Evolutionary conservation across 148 eudicot species (phyloP).

Genomic region (Chenopodium quinoa): DNA sequence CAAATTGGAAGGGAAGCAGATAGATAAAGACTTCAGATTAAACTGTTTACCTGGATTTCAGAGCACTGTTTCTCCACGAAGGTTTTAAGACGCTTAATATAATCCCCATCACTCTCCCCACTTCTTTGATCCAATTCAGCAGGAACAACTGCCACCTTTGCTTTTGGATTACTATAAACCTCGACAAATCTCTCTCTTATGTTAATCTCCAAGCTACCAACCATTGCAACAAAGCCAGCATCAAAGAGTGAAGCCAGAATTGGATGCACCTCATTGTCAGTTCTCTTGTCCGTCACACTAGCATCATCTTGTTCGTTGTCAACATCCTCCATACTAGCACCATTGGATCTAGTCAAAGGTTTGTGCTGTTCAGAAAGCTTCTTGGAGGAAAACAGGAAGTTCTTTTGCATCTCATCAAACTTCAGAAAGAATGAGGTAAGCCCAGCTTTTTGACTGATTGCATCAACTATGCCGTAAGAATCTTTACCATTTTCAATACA

Average conservation of each 20-base stretch:
- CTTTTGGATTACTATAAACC: slow-evolving; percentile 81
- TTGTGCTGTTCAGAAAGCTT: slow-evolving; percentile 51
- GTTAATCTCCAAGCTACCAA: slow-evolving; percentile 58
- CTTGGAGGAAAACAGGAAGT: slow-evolving; percentile 54
- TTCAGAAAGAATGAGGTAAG: slow-evolving; percentile 72
- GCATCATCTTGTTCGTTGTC: slow-evolving; percentile 59
- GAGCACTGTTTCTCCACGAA: slow-evolving; percentile 86
- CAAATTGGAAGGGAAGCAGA: not conserved
- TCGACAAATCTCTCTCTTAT: slow-evolving; percentile 76
- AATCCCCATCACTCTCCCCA: slow-evolving; percentile 73
- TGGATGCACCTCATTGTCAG: slow-evolving; percentile 55
- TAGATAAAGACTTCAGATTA: not conserved
- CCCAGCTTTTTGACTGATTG: slow-evolving; percentile 85
- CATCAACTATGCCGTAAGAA: slow-evolving; percentile 68
- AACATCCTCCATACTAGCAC: slow-evolving; percentile 81
- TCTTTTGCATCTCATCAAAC: slow-evolving; percentile 85
- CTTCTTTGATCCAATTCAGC: slow-evolving; percentile 75
- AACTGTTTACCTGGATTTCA: slow-evolving; percentile 75
- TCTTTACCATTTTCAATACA: slow-evolving; percentile 56
- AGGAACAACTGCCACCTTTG: slow-evolving; percentile 82
- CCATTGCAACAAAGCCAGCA: slow-evolving; percentile 53
- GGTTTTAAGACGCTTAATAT: slow-evolving; percentile 67
- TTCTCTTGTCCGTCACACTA: slow-evolving; percentile 31
- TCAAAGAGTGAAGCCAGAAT: slow-evolving; percentile 70
- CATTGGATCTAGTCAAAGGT: slow-evolving; percentile 70